A percentile compares a stretch with the other conserved stretches of the same genome.
These are phyloP conservation scores for Bertia moriformis DNA, from an alignment of 2,329 filamentous ascomycete species.

Conservation along the genomic window DNA sequence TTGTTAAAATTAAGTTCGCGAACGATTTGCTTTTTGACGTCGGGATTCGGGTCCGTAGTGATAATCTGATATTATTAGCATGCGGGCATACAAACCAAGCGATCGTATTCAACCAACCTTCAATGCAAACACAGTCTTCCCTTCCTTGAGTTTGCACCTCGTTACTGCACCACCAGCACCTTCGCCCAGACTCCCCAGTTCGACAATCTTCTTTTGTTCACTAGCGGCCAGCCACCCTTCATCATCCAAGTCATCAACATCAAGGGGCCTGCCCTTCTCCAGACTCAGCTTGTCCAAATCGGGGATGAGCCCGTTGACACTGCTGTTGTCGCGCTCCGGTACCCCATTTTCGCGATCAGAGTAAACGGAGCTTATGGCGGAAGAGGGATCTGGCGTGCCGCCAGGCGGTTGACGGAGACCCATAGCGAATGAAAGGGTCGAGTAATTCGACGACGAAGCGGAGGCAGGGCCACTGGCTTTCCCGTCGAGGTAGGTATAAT, in stretches of 20 bases:
- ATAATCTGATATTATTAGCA: constrained; percentile 57
- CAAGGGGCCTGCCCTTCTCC: constrained; percentile 68
- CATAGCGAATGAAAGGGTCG: constrained; percentile 65
- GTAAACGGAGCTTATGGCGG: constrained; percentile 72
- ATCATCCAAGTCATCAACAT: constrained; percentile 90
- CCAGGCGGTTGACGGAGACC: constrained; percentile 52
- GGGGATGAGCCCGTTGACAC: constrained; percentile 54
- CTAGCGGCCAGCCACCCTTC: constrained; percentile 91
- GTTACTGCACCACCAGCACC: constrained; percentile 93
- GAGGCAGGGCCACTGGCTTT: not conserved
- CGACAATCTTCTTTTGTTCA: constrained; percentile 71
- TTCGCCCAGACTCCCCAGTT: constrained; percentile 81
- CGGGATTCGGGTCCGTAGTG: constrained; percentile 91
- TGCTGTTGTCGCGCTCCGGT: constrained; percentile 62
- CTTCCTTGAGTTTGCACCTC: constrained; percentile 72
- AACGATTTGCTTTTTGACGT: constrained; percentile 96
- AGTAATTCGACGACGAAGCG: constrained; percentile 29
- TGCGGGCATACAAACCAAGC: too few relatives aligned
- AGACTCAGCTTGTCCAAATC: constrained; percentile 65
- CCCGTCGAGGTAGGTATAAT: not conserved
- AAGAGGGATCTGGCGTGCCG: constrained; percentile 70
- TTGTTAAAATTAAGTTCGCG: constrained; percentile 97
- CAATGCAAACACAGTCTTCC: constrained; percentile 86
- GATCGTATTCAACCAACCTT: too few relatives aligned
- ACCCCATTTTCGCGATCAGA: constrained; percentile 65